A percentile compares a stretch with the other conserved stretches of the same genome.
Conservation (phyloP, 2,329 filamentous ascomycete species). For the Ophiostoma fasciatum region DNA sequence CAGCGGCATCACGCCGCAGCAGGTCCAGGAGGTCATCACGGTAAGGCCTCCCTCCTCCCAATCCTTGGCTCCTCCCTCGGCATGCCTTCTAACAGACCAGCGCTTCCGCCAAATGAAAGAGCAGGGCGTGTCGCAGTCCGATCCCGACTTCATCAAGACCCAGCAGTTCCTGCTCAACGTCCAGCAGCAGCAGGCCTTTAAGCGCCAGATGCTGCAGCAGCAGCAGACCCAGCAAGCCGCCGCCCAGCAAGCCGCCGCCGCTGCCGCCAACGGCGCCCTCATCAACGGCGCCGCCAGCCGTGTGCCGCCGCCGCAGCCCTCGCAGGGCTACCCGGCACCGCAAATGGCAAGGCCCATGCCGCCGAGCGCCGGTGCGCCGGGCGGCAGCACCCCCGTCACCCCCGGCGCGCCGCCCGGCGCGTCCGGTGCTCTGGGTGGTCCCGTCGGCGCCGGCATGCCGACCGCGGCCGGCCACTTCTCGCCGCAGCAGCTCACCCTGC, state of each 20-base stretch:
- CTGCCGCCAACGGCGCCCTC: conserved; percentile 32
- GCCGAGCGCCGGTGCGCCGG: neutral
- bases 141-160: conserved; percentile 78
- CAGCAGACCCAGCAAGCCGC: conserved; percentile 19
- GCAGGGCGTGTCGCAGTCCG: conserved; percentile 61
- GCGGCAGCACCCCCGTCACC: neutral
- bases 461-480: conserved; percentile 48
- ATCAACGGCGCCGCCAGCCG: conserved; percentile 4
- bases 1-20: conserved; percentile 56
- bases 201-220: conserved; percentile 23
- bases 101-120: conserved; percentile 84
- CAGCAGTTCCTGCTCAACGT: conserved; percentile 61
- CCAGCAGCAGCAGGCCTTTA: conserved; percentile 21
- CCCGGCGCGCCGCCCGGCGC: conserved; percentile 16
- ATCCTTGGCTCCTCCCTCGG: too few relatives aligned
- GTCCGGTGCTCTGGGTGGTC: too few relatives aligned
- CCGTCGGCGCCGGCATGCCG: conserved; percentile 15
- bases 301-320: too few relatives aligned
- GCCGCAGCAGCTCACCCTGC: conserved; percentile 59
- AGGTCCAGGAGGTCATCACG: conserved; percentile 65
- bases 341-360: conserved; percentile 12
- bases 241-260: conserved; percentile 7
- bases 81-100: too few relatives aligned
- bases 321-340: too few relatives aligned
- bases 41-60: too few relatives aligned